Percentiles rank a stretch among this genome's conserved stretches.
Conservation (phyloP, 2,329 filamentous ascomycete genomes). For the Neonectria neomacrospora region DNA sequence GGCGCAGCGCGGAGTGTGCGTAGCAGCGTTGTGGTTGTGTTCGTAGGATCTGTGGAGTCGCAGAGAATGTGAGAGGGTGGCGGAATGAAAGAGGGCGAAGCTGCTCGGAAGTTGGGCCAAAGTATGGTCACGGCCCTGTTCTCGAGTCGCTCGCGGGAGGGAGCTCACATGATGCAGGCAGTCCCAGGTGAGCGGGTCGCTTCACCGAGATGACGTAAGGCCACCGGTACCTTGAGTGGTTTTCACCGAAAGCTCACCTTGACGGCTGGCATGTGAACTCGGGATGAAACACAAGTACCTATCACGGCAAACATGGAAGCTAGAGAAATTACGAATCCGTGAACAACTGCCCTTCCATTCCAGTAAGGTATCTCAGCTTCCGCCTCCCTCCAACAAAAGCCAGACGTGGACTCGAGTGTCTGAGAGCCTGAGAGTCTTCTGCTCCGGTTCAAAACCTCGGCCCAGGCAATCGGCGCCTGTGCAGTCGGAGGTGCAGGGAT, state of each 20-base stretch:
- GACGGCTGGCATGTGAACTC: background rate
- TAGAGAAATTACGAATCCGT: no score
- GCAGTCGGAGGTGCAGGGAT: background rate
- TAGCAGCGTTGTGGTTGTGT: conserved; percentile 13
- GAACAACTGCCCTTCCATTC: no score
- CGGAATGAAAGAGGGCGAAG: background rate
- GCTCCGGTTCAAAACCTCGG: no score
- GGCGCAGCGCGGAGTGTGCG: conserved; percentile 31
- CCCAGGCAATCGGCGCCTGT: background rate
- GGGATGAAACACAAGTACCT: background rate
- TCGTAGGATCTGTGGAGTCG: conserved; percentile 4
- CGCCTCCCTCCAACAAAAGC: no score
- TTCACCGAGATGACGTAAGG: conserved; percentile 26
- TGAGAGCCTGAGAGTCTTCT: no score
- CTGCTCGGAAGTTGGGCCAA: background rate
- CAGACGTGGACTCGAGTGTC: no score
- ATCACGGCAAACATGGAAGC: no score
- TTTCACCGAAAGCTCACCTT: conserved; percentile 14
- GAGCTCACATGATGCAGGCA: conserved; percentile 25
- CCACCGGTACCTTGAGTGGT: background rate
- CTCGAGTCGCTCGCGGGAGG: background rate
- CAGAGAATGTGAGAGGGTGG: conserved; percentile 26
- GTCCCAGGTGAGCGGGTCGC: background rate
- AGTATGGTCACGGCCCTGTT: conserved; percentile 32
- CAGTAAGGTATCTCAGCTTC: no score